Evolutionary conservation across 495 filamentous ascomycete species (phyloP).

Genomic region (Tuber borchii): DNA sequence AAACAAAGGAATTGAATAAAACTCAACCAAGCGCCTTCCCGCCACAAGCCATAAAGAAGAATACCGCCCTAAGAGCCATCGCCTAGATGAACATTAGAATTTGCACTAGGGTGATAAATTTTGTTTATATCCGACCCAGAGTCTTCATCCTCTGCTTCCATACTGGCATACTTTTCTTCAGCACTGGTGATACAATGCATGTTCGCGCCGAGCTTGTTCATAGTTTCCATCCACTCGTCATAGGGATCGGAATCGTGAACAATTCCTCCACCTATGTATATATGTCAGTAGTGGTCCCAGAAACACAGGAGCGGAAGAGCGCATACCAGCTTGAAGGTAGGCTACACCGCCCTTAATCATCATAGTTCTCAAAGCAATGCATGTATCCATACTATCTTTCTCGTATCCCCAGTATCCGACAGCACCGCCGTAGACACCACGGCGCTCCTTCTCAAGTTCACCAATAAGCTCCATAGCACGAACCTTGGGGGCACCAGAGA

Average conservation of each 20-base stretch:
- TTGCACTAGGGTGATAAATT: constrained; percentile 45
- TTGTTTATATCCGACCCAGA: constrained; percentile 46
- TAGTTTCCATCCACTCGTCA: constrained; percentile 93
- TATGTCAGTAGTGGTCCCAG: constrained; percentile 5
- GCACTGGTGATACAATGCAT: constrained; percentile 78
- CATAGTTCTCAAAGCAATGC: constrained; percentile 97
- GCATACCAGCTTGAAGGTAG: constrained; percentile 76
- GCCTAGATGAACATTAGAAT: constrained; percentile 47
- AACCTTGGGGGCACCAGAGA: constrained; percentile 91
- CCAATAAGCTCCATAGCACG: constrained; percentile 94
- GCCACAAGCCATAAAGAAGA: neutral
- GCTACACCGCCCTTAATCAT: constrained; percentile 82
- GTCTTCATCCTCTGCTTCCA: constrained; percentile 45
- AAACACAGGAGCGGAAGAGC: neutral
- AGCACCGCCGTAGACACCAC: constrained; percentile 93
- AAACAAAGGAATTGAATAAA: neutral
- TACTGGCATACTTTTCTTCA: constrained; percentile 62
- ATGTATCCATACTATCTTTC: constrained; percentile 94
- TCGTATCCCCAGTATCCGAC: constrained; percentile 83
- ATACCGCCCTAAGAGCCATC: constrained; percentile 24
- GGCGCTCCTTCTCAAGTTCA: constrained; percentile 85
- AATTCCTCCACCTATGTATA: constrained; percentile 70
- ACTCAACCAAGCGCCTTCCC: neutral
- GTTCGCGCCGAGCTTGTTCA: constrained; percentile 90
- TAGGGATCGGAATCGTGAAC: constrained; percentile 92